A percentile compares a stretch with the other conserved stretches of the same genome.
Evolutionary conservation across 1,284 basidiomycete genomes (phyloP).

Genomic region (Cryptococcus sp.): DNA sequence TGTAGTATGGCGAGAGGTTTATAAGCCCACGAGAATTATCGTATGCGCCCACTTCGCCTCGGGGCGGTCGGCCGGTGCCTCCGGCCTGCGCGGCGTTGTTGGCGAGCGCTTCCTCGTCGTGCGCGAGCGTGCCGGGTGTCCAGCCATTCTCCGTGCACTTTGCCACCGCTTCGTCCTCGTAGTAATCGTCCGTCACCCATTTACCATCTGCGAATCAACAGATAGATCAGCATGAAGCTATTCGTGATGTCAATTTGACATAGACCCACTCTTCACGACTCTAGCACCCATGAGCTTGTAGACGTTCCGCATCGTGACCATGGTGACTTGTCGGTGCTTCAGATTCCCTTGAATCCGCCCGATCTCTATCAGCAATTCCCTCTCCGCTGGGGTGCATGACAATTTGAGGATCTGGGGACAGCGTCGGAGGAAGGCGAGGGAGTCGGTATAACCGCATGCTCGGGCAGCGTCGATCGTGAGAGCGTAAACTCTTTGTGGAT

Average conservation of each 20-base stretch:
- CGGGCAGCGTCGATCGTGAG: slow-evolving; percentile 96
- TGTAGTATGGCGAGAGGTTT: slow-evolving; percentile 62
- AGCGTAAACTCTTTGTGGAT: slow-evolving; percentile 85
- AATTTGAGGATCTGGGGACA: slow-evolving; percentile 89
- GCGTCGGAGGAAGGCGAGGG: slow-evolving; percentile 91
- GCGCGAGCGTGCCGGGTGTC: slow-evolving; percentile 72
- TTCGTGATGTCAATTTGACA: not conserved
- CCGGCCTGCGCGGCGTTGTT: slow-evolving; percentile 35
- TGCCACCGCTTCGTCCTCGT: slow-evolving; percentile 75
- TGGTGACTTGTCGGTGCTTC: slow-evolving; percentile 86
- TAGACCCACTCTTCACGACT: slow-evolving; percentile 72
- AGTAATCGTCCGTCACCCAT: slow-evolving; percentile 94
- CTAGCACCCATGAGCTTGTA: slow-evolving; percentile 94
- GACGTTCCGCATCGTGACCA: slow-evolving; percentile 87
- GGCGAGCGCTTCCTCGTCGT: slow-evolving; percentile 64
- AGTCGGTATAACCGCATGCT: slow-evolving; percentile 93
- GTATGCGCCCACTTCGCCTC: slow-evolving; percentile 19
- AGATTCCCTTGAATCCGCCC: slow-evolving; percentile 87
- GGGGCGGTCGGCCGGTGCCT: slow-evolving; percentile 35
- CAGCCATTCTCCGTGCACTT: slow-evolving; percentile 71
- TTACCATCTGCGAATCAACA: slow-evolving; percentile 67
- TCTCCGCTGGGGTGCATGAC: slow-evolving; percentile 80
- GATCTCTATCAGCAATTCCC: slow-evolving; percentile 83
- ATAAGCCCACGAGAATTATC: slow-evolving; percentile 47
- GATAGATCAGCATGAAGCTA: not conserved